Conservation (phyloP, 495 filamentous ascomycete species). For the Xylaria grammica region DNA sequence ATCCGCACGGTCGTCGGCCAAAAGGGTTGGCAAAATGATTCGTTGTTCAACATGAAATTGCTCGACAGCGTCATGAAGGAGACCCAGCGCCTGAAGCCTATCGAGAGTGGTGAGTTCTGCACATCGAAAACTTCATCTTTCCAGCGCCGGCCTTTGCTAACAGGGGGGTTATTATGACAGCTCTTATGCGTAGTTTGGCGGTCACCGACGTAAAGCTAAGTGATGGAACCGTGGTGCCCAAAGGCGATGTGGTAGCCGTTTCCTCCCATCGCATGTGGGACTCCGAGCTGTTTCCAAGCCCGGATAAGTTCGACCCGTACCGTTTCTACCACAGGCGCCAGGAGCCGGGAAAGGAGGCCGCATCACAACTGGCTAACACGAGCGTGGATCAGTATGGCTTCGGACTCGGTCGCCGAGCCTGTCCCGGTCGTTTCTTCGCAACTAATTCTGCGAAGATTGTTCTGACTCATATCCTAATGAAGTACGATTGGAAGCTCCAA, state of each 20-base stretch:
- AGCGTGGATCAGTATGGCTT: constrained; percentile 45
- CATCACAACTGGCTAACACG: constrained; percentile 51
- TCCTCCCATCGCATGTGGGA: not conserved
- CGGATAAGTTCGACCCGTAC: constrained; percentile 51
- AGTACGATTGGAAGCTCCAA: constrained; percentile 46
- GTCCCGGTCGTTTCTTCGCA: constrained; percentile 55
- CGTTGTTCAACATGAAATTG: constrained; percentile 55
- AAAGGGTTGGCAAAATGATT: constrained; percentile 49
- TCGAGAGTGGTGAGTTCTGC: constrained; percentile 36
- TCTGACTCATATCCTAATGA: constrained; percentile 41
- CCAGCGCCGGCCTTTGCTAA: no score
- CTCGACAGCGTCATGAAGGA: constrained; percentile 58
- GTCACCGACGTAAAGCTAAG: not conserved
- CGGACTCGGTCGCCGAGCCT: constrained; percentile 52
- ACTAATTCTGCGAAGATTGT: constrained; percentile 47
- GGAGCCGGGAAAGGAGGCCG: constrained; percentile 43
- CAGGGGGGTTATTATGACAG: not conserved
- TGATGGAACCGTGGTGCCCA: not conserved
- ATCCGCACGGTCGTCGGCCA: constrained; percentile 36
- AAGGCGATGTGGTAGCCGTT: not conserved
- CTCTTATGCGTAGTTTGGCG: not conserved
- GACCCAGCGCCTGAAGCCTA: constrained; percentile 46
- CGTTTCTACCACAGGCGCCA: constrained; percentile 51
- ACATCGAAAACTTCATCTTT: constrained; percentile 30
- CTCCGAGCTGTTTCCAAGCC: constrained; percentile 44